Evolutionary conservation across 495 filamentous ascomycete genomes (phyloP), one percentile per base, ranked within the genome.

Genomic region (Podospora australis): DNA sequence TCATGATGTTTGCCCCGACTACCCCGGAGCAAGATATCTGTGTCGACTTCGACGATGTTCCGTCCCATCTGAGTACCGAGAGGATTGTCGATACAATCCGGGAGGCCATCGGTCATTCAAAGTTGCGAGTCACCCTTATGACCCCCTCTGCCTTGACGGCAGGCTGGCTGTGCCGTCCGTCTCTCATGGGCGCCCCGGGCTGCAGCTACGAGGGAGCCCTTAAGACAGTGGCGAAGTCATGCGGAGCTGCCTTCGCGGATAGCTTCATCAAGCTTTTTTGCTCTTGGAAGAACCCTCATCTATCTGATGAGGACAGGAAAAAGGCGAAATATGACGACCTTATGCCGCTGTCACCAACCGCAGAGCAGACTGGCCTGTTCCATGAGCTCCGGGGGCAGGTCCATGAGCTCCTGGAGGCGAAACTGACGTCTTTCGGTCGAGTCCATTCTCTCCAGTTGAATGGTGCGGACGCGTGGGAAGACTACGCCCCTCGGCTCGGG

Each of bases 1-100:
- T 71, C 40, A 53, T 70, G 32, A 26, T 66, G 25, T 70, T 66
- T 36, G 58, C 59, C 4, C 59, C 58, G 0, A 57, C 63, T 2
- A 64, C 64, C 8, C 38, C 61, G 0, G 64, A 71, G 43, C 62
- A 65, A n/a, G 63, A 68, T 14, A 56, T 71, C 29, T 66, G 43
- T 34, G n/a, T 62, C 28, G 48, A 61, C 32, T 48, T 64, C 16
- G 48, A 24, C 19, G 6, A 25, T 0, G 22, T 32, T 29, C 51
- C 39, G 22, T 22, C 14, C 1, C 56, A 20, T n/a, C 2, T 64
- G 11, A 52, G 55, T 2, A 39, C 23, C 5, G 49, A 56, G 2
- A 26, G 23, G 14, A 46, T 64, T 14, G 39, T 49, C 3, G n/a
- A 44, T 4, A 42, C 38, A 0, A 53, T 64, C 26, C 28, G 38